These are phyloP conservation scores for Cryphonectria japonica DNA, from an alignment of 2,329 filamentous ascomycete genomes.

Conservation along the genomic window DNA sequence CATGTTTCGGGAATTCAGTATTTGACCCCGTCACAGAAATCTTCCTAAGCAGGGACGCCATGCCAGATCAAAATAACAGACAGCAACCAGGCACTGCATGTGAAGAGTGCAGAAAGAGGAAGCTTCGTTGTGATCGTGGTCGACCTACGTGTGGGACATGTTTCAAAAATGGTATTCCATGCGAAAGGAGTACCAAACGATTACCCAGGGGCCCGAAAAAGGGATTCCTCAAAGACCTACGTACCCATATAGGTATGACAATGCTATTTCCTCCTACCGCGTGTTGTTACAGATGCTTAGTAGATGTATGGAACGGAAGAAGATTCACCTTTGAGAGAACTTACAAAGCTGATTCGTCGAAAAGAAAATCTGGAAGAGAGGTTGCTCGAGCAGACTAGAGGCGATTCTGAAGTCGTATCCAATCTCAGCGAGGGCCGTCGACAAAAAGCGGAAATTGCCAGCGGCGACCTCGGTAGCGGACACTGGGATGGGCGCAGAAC, in stretches of 20 bases:
- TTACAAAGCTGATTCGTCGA: background rate
- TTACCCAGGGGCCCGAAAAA: background rate
- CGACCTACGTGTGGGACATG: constrained; percentile 12
- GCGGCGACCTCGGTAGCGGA: background rate
- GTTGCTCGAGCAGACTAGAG: background rate
- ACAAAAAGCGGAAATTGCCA: background rate
- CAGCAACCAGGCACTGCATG: constrained; percentile 10
- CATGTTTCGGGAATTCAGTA: background rate
- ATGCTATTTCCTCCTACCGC: background rate
- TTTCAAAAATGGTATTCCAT: background rate
- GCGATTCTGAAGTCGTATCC: background rate
- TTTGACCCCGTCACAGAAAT: background rate
- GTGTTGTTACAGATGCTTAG: background rate
- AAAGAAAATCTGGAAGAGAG: background rate
- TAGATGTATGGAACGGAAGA: background rate
- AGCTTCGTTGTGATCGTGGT: constrained; percentile 27
- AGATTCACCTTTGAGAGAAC: background rate
- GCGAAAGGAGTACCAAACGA: constrained; percentile 21
- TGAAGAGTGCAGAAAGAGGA: constrained; percentile 21
- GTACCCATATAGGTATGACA: constrained; percentile 34
- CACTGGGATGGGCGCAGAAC: background rate
- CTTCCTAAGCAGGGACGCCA: background rate
- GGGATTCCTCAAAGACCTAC: constrained; percentile 34
- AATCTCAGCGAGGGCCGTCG: background rate
- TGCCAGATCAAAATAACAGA: constrained; percentile 2